Evolutionary conservation across 148 eudicot genomes (phyloP), one percentile per base, ranked within the genome.

Genomic region (Silene conica): DNA sequence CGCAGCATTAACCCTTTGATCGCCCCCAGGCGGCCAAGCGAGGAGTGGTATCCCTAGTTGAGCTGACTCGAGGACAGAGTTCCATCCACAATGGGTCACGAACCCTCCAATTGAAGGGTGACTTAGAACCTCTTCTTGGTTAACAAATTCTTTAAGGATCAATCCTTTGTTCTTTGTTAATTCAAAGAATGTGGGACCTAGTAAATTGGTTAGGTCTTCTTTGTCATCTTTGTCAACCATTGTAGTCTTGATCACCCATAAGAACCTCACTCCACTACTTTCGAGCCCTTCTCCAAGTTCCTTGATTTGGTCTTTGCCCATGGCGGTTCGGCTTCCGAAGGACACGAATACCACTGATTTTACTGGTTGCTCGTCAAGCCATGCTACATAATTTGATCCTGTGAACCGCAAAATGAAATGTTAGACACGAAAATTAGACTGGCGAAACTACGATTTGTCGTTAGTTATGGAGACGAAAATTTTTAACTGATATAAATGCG

Each of bases 41-140:
- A 88, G 38, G 28, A 86, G 13, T 0, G 86, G 89, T 1, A 84
- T 69, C 20, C 87, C 87, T 0, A 46, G 8, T 0, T 52, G 14
- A 21, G 83, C 79, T 0, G 86, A 82, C 56, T 88, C 88, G 57
- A 59, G 73, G 22, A 84, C 80, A 18, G 89, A 86, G 77, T 84
- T 86, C 89, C 91, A 88, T 0, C 87, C 91, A 7, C 89, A 77
- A 6, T 86, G 89, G 41, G 80, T 88, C 28, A 88, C 13, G 31
- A 88, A 88, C 19, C 81, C 88, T 58, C 92, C 89, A 0, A 84
- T 56, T 0, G 87, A 76, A 0, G 76, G 86, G 72, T 88, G 86
- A 0, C 67, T 73, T 41, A 88, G 41, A 61, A 86, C 80, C 76
- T 69, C 80, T 26, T 67, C 85, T 61, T 86, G 86, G 9, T 72